Percentiles rank a stretch among this genome's conserved stretches.
These are phyloP conservation scores for Lachnellula willkommii DNA, from an alignment of 2,329 filamentous ascomycete genomes.

Conservation along the genomic window DNA sequence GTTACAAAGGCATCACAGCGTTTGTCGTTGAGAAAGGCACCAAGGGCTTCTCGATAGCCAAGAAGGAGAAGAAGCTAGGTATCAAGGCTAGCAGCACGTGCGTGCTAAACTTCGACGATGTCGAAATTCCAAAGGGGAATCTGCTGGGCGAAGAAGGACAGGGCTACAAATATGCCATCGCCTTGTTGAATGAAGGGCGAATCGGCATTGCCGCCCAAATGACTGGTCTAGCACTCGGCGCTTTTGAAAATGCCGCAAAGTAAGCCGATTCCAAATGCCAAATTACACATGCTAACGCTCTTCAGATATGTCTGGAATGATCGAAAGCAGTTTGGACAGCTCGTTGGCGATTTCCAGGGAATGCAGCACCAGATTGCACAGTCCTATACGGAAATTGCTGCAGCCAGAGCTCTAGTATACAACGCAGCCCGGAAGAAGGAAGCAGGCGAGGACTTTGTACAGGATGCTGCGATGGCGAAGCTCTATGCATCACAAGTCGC, in stretches of 20 bases:
- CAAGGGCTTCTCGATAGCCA: conserved; percentile 87
- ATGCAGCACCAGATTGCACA: conserved; percentile 99
- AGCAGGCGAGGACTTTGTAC: conserved; percentile 89
- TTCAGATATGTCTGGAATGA: conserved; percentile 91
- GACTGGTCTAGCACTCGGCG: conserved; percentile 91
- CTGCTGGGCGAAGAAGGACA: conserved; percentile 83
- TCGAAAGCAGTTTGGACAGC: conserved; percentile 89
- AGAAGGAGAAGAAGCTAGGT: conserved; percentile 99
- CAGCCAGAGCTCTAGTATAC: conserved; percentile 87
- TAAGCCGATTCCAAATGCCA: conserved; percentile 35
- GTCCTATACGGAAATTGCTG: conserved; percentile 87
- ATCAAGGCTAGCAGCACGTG: conserved; percentile 95
- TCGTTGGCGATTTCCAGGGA: conserved; percentile 94
- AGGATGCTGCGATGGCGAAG: conserved; percentile 97
- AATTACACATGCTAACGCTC: conserved; percentile 14
- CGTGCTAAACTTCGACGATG: conserved; percentile 95
- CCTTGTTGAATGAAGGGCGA: conserved; percentile 87
- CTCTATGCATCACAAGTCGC: conserved; percentile 91
- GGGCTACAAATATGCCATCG: conserved; percentile 97
- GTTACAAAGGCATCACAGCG: conserved; percentile 94
- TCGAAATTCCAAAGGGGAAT: conserved; percentile 82
- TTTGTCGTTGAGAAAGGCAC: conserved; percentile 90
- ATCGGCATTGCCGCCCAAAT: conserved; percentile 99
- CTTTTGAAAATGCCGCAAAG: conserved; percentile 89
- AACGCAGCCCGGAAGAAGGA: conserved; percentile 98